A percentile compares a stretch with the other conserved stretches of the same genome.
Conservation (phyloP, 345 rosid genomes). For the Laguncularia racemosa region DNA sequence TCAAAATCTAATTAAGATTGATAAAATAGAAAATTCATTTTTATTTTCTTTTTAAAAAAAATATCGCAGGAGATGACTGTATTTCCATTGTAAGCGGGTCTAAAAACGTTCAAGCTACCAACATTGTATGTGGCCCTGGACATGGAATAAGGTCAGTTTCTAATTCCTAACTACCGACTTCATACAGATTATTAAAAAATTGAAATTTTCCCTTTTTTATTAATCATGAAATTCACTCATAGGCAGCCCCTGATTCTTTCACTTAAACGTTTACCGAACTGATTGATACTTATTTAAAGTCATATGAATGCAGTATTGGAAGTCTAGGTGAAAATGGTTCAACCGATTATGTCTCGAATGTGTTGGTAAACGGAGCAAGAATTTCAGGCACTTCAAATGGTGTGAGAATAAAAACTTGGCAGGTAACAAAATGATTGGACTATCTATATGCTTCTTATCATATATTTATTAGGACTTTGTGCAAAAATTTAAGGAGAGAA, state of each 20-base stretch:
- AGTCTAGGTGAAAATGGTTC: constrained; percentile 57
- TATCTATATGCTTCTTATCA: not conserved
- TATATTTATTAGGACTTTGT: not conserved
- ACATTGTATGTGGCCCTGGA: constrained; percentile 63
- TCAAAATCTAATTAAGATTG: too few species aligned
- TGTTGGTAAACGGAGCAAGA: constrained; percentile 58
- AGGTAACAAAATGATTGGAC: constrained; percentile 22
- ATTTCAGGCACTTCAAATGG: constrained; percentile 67
- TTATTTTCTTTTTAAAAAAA: too few species aligned
- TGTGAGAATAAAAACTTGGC: constrained; percentile 88
- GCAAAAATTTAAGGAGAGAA: too few species aligned
- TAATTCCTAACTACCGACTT: too few species aligned
- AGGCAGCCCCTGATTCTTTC: not conserved
- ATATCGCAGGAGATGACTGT: constrained; percentile 70
- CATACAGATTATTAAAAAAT: too few species aligned
- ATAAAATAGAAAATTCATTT: too few species aligned
- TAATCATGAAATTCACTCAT: not conserved
- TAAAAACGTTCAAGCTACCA: constrained; percentile 32
- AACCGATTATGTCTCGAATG: constrained; percentile 55
- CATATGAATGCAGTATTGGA: constrained; percentile 47
- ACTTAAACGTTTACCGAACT: too few species aligned
- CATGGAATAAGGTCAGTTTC: constrained; percentile 58
- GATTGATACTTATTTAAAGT: not conserved
- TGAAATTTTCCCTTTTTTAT: not conserved
- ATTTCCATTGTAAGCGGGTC: constrained; percentile 58